These are phyloP conservation scores for Jamesozyma piceae DNA, from an alignment of 805 yeast species.

Conservation along the genomic window DNA sequence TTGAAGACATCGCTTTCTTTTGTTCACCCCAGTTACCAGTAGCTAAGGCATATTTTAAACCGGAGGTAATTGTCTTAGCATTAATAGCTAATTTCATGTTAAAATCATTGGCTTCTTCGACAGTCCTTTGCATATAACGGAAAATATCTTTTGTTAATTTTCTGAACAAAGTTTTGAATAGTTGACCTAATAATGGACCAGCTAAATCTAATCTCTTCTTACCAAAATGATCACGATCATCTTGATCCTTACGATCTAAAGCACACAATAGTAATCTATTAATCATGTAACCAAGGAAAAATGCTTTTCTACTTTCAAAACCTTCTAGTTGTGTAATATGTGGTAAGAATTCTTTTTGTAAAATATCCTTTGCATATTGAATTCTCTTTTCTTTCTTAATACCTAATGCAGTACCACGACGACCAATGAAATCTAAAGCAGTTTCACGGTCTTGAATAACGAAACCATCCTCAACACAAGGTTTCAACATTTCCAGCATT, in stretches of 20 bases:
- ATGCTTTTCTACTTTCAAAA: constrained; percentile 92
- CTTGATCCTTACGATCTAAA: constrained; percentile 93
- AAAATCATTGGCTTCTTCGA: constrained; percentile 94
- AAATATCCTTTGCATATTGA: constrained; percentile 92
- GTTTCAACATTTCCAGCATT: constrained; percentile 97
- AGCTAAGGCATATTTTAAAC: constrained; percentile 93
- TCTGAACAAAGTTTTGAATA: constrained; percentile 88
- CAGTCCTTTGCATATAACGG: constrained; percentile 98
- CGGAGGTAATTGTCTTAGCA: constrained; percentile 94
- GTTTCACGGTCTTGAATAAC: constrained; percentile 97
- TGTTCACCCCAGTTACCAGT: constrained; percentile 99
- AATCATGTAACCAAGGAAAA: constrained; percentile 95
- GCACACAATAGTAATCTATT: constrained; percentile 92
- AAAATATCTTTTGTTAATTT: constrained; percentile 93
- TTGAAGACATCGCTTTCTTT: constrained; percentile 95
- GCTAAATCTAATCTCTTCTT: constrained; percentile 97
- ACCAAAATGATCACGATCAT: constrained; percentile 99
- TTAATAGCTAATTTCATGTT: constrained; percentile 93
- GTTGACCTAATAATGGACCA: constrained; percentile 91
- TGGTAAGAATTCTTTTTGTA: constrained; percentile 92
- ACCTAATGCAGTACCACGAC: constrained; percentile 96
- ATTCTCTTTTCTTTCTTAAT: constrained; percentile 96
- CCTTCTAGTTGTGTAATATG: constrained; percentile 97
- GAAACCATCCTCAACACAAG: constrained; percentile 98
- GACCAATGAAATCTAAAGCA: constrained; percentile 94